phyloP scores from a whole-genome alignment of 148 eudicot species.

The Bassia scoparia region DNA sequence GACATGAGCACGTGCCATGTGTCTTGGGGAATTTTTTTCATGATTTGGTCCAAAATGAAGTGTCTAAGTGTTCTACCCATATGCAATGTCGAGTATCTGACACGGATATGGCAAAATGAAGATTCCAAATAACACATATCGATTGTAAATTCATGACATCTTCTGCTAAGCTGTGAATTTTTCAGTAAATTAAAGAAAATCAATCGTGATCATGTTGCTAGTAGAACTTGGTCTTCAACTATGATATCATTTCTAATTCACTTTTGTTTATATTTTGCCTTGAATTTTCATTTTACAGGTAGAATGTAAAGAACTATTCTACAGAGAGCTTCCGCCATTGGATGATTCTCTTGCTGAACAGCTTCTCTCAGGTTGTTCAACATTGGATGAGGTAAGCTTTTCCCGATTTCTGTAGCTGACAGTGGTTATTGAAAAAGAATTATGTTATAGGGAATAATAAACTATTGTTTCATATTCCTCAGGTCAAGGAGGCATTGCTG shows the following conservation, averaged over 20 bases:
- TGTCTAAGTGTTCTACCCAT: too few species aligned
- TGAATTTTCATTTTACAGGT: slow-evolving; percentile 42
- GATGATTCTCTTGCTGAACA: slow-evolving; percentile 78
- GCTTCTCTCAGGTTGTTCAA: slow-evolving; percentile 73
- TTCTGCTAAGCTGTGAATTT: slow-evolving; percentile 2
- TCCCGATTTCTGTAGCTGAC: slow-evolving; percentile 11
- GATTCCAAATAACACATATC: too few species aligned
- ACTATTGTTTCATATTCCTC: slow-evolving; percentile 20
- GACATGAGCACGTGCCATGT: too few species aligned
- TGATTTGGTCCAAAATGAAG: too few species aligned
- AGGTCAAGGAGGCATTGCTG: slow-evolving; percentile 69
- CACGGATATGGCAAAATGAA: too few species aligned
- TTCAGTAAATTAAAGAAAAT: background rate
- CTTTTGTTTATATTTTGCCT: background rate
- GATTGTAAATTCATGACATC: background rate
- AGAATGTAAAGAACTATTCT: slow-evolving; percentile 87
- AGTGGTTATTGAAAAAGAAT: background rate
- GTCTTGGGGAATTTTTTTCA: too few species aligned
- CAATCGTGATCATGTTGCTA: background rate
- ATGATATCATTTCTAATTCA: background rate
- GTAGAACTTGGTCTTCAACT: slow-evolving; percentile 1
- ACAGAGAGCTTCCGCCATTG: slow-evolving; percentile 79
- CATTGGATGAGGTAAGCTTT: slow-evolving; percentile 61
- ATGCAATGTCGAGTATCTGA: too few species aligned
- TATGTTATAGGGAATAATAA: background rate